A percentile compares a stretch with the other conserved stretches of the same genome.
Evolutionary conservation across 2,329 filamentous ascomycete genomes (phyloP).

Genomic region (Penicillium decumbens): DNA sequence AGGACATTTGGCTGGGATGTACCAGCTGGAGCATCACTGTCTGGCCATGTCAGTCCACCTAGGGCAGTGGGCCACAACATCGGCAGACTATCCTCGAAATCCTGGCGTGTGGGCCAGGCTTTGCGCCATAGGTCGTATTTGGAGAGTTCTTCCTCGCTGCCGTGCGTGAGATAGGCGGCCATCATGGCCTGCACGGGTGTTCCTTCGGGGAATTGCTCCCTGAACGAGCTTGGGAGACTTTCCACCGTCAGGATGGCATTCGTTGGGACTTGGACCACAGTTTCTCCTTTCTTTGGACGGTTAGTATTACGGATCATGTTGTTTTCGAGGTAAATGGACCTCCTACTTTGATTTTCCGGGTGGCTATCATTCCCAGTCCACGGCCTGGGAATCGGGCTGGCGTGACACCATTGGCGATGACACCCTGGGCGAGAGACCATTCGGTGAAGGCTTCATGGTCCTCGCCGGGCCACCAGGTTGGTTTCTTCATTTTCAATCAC

Average conservation of each 20-base stretch:
- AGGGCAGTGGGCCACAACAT: conserved; percentile 50
- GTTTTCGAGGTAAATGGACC: conserved; percentile 2
- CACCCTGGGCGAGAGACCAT: conserved; percentile 64
- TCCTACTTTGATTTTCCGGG: conserved; percentile 59
- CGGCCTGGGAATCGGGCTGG: conserved; percentile 65
- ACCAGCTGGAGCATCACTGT: conserved; percentile 18
- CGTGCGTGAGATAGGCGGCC: conserved; percentile 61
- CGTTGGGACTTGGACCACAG: conserved; percentile 62
- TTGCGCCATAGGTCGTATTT: conserved; percentile 58
- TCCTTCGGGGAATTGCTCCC: conserved; percentile 49
- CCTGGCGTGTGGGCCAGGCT: conserved; percentile 60
- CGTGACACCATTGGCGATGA: conserved; percentile 62
- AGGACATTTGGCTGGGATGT: conserved; percentile 19
- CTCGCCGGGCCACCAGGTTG: conserved; percentile 33
- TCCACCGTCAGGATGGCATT: conserved; percentile 61
- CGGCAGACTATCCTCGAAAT: conserved; percentile 57
- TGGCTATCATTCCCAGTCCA: conserved; percentile 74
- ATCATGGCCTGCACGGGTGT: conserved; percentile 67
- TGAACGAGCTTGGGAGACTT: conserved; percentile 53
- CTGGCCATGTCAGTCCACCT: conserved; percentile 33
- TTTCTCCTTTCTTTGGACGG: conserved; percentile 51
- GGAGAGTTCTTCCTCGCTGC: conserved; percentile 41
- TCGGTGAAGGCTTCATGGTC: conserved; percentile 54
- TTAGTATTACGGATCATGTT: not conserved
- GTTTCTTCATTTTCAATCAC: conserved; percentile 19